These are phyloP conservation scores for Trichoderma cornu-damae DNA, from an alignment of 2,329 filamentous ascomycete species.

Conservation along the genomic window DNA sequence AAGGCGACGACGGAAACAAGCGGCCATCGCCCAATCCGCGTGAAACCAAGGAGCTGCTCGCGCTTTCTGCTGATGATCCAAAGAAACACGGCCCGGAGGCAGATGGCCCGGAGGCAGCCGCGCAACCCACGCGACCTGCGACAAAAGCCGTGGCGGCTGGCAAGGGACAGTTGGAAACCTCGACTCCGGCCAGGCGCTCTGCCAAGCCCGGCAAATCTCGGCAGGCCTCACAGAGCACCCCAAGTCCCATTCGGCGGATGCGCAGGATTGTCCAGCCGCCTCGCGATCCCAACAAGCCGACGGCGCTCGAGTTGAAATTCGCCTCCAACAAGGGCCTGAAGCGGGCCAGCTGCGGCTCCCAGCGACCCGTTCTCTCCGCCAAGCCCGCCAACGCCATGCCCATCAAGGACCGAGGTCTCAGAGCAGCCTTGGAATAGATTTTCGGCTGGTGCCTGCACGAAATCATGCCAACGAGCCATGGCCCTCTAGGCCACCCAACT, in stretches of 20 bases:
- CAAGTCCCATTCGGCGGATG: neutral
- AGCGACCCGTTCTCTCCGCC: neutral
- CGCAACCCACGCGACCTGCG: neutral
- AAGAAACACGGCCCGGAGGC: neutral
- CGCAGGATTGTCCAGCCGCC: neutral
- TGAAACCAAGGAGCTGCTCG: neutral
- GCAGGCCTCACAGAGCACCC: neutral
- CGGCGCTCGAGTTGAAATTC: conserved; percentile 9
- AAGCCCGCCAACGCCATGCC: neutral
- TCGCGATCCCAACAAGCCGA: conserved; percentile 6
- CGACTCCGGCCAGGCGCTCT: neutral
- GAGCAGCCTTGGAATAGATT: conserved; percentile 21
- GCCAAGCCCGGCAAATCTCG: neutral
- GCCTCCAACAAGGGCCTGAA: neutral
- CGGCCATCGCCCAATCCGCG: neutral
- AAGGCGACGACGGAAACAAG: neutral
- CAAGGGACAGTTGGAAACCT: neutral
- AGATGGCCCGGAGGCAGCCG: neutral
- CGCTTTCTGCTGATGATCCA: neutral
- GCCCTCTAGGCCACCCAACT: neutral
- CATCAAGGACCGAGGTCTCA: conserved; percentile 8
- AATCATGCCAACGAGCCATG: neutral
- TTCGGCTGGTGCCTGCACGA: conserved; percentile 18
- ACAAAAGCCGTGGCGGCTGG: neutral
- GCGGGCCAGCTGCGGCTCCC: neutral